Percentiles rank a stretch among this genome's conserved stretches.
Conservation (phyloP, 2,329 filamentous ascomycete species). For the Sporothrix curviconia region DNA sequence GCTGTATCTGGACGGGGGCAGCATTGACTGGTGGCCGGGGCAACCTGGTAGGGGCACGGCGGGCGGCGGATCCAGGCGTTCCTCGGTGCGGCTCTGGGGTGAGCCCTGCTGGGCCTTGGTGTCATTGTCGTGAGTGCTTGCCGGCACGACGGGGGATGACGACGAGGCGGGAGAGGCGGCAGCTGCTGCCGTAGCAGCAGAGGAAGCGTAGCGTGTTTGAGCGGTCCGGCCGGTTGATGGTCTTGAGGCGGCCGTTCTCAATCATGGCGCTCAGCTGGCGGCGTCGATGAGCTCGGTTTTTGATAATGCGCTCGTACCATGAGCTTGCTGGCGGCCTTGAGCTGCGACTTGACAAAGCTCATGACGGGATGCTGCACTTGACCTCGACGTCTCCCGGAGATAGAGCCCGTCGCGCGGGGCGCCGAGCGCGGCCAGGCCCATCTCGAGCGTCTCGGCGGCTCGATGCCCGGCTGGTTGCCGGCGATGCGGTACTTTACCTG, state of each 20-base stretch:
- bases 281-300: constrained; percentile 64
- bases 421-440: constrained; percentile 52
- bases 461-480: constrained; percentile 61
- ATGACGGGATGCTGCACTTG: constrained; percentile 60
- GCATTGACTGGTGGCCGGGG: constrained; percentile 34
- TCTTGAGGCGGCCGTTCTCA: constrained; percentile 56
- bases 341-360: constrained; percentile 59
- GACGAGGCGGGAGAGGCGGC: constrained; percentile 14
- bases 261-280: constrained; percentile 60
- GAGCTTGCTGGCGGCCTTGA: constrained; percentile 59
- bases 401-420: constrained; percentile 60
- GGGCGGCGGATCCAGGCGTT: constrained; percentile 24
- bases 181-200: too few species aligned
- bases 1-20: constrained; percentile 18
- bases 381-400: constrained; percentile 66
- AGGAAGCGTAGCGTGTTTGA: constrained; percentile 32
- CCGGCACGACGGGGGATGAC: constrained; percentile 13
- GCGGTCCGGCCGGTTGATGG: constrained; percentile 47
- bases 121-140: background rate
- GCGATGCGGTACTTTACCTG: constrained; percentile 62
- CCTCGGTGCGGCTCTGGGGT: background rate
- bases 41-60: constrained; percentile 34
- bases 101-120: background rate
- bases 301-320: constrained; percentile 63
- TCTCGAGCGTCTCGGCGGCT: constrained; percentile 54